Evolutionary conservation across 2,329 filamentous ascomycete genomes (phyloP), one percentile per base, ranked within the genome.

Genomic region (Xylaria sp.): DNA sequence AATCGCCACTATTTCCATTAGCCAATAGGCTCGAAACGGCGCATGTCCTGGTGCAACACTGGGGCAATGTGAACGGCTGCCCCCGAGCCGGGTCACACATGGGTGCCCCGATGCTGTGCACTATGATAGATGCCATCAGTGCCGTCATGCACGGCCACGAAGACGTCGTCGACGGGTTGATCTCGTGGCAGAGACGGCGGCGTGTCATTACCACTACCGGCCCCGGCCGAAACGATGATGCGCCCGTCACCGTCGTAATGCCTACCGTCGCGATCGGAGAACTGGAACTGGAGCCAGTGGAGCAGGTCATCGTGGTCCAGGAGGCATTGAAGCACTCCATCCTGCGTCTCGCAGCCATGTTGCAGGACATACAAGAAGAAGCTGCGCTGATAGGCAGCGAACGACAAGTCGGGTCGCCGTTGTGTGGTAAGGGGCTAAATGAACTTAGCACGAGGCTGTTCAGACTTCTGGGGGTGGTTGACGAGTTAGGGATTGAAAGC

Each of bases 301-400:
- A 73, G 33, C 31, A 23, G 7, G 48, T 57, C 6, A 71, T 73
- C 31, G 62, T 70, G 9, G 52, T 54, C 3, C 68, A 66, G 39
- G 68, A 71, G 39, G 52, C 71, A 12, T 15, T 73, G 48, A 70
- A 67, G 55, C 69, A 73, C 31, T 73, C 67, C 1, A 46, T 71
- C 8, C 41, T 71, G n/a, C 69, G 71, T n/a, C 64, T 73, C 10
- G 67, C 63, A 1, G 57, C 67, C 8, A 63, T 73, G 62, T 23
- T 71, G 33, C 69, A 71, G 52, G 71, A 72, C 15, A 68, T 72
- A 12, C 64, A 68, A 33, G 71, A 72, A 48, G 71, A 72, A 48
- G 48, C 41, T 20, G 51, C 55, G 46, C 25, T 15, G 28, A 28
- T 43, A n/a, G 49, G 36, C 28, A 28, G 28, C 3, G n/a, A 13